Evolutionary conservation across 208 protist species (phyloP).

Genomic region (Histomonas meleagridis): DNA sequence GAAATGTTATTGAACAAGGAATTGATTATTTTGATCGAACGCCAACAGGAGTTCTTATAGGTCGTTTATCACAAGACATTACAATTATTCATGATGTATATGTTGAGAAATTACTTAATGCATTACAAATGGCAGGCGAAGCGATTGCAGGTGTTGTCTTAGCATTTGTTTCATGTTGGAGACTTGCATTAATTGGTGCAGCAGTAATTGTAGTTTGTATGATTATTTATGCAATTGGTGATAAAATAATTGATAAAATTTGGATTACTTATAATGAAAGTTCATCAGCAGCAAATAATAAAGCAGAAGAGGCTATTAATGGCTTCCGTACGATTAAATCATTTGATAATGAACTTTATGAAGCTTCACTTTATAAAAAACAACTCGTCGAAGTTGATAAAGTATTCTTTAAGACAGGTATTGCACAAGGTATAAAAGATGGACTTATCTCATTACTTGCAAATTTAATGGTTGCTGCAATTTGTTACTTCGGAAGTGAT

Average conservation of each 20-base stretch:
- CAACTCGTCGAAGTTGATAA: neutral
- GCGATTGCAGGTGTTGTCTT: neutral
- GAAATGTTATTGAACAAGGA: neutral
- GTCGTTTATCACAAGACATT: neutral
- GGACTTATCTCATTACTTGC: neutral
- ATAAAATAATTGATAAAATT: too few relatives aligned
- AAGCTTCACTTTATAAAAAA: neutral
- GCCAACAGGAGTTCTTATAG: neutral
- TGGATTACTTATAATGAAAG: too few relatives aligned
- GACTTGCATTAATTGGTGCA: neutral
- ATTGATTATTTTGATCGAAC: slow-evolving; percentile 3
- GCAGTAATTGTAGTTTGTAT: neutral
- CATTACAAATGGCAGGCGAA: neutral
- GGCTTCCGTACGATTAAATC: neutral
- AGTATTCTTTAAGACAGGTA: neutral
- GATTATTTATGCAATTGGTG: too few relatives aligned
- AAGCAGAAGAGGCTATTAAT: slow-evolving; percentile 5
- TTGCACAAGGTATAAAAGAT: neutral
- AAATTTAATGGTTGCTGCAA: neutral
- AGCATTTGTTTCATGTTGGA: neutral
- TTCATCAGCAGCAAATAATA: too few relatives aligned
- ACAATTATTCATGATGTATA: neutral
- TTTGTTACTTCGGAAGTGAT: neutral
- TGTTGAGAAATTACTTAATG: neutral
- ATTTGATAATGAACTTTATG: slow-evolving; percentile 8